Evolutionary conservation across 169 alveolate species (phyloP).

Genomic region (Eimeria zaria): DNA sequence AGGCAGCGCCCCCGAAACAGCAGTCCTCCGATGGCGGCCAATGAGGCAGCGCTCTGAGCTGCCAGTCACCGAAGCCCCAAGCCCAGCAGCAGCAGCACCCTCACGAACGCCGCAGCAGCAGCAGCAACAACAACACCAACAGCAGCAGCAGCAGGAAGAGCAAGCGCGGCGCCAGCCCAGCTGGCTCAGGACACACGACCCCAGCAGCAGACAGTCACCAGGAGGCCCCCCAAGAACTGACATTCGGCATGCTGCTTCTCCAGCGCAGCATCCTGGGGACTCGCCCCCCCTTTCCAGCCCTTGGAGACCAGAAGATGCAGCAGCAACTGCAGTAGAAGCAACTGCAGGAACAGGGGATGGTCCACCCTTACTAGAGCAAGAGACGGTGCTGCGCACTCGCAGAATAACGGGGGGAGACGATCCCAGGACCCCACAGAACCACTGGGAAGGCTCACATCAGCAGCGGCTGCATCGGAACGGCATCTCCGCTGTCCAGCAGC

Average conservation of each 20-base stretch:
- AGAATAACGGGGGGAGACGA: background rate
- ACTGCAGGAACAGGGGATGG: background rate
- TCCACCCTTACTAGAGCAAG: background rate
- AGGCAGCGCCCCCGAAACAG: slow-evolving; percentile 35
- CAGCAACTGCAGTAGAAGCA: slow-evolving; percentile 17
- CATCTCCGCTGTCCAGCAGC: slow-evolving; percentile 16
- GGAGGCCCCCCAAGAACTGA: slow-evolving; percentile 22
- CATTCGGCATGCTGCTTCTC: background rate
- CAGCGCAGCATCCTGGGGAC: slow-evolving; percentile 59
- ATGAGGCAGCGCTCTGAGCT: slow-evolving; percentile 34
- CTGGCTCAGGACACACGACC: background rate
- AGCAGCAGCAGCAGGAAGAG: slow-evolving; percentile 25
- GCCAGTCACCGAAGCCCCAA: background rate
- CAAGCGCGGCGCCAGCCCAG: background rate
- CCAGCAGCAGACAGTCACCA: background rate
- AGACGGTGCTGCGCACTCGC: background rate
- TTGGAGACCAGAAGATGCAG: slow-evolving; percentile 18
- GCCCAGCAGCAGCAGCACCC: background rate
- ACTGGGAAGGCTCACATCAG: background rate
- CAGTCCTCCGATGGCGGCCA: slow-evolving; percentile 70
- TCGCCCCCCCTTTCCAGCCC: slow-evolving; percentile 22
- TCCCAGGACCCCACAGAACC: background rate
- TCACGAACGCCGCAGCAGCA: slow-evolving; percentile 23
- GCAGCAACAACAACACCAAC: slow-evolving; percentile 57
- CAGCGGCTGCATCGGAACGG: background rate